Conservation (phyloP, 371 early-diverging fungal species). For the Aphelidium insulamus region DNA sequence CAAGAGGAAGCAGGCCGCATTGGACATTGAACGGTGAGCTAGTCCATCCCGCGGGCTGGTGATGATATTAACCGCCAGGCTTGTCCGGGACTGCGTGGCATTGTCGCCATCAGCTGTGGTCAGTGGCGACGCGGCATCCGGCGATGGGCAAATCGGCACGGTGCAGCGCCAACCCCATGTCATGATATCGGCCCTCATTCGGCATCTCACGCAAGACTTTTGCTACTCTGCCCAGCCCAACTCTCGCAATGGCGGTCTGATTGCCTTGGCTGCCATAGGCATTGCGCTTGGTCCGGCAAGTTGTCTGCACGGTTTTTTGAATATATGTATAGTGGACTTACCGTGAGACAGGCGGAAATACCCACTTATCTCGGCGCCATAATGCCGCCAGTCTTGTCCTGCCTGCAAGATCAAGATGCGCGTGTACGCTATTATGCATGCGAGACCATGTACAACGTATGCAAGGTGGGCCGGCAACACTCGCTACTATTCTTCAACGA, state of each 20-base stretch:
- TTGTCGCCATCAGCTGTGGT: too few relatives aligned
- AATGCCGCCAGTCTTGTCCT: constrained; percentile 71
- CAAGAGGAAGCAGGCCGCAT: constrained; percentile 61
- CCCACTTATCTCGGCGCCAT: constrained; percentile 41
- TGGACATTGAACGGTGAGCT: constrained; percentile 56
- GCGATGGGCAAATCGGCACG: too few relatives aligned
- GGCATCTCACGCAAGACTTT: constrained; percentile 43
- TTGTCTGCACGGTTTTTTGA: neutral
- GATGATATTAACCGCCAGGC: constrained; percentile 14
- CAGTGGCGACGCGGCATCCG: too few relatives aligned
- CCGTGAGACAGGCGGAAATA: constrained; percentile 21
- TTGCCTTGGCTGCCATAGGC: constrained; percentile 64
- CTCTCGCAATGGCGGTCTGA: constrained; percentile 73
- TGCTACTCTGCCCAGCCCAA: constrained; percentile 52
- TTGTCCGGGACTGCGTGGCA: constrained; percentile 37
- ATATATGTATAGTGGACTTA: neutral
- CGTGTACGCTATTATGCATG: constrained; percentile 82
- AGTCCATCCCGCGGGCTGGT: neutral
- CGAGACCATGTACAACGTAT: constrained; percentile 85
- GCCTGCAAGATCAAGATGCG: constrained; percentile 63
- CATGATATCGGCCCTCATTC: too few relatives aligned
- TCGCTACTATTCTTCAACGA: constrained; percentile 74
- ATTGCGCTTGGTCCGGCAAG: constrained; percentile 56
- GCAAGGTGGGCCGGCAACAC: constrained; percentile 65
- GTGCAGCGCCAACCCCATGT: too few relatives aligned